These are phyloP conservation scores for Labyrinthula sp. DNA, from an alignment of 352 stramenopile genomes.

Conservation along the genomic window DNA sequence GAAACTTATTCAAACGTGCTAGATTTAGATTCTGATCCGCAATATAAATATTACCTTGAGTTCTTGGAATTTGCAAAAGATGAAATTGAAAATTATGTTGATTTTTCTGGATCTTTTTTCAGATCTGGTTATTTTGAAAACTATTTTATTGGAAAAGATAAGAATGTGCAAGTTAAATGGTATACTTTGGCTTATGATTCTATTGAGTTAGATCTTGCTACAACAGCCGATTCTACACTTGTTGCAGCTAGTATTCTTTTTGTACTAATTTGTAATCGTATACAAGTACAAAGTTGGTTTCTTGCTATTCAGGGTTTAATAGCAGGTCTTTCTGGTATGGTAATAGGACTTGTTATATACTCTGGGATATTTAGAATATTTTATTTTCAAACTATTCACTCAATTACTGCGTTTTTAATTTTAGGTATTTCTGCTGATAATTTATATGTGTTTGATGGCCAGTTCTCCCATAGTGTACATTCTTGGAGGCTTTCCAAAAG, in stretches of 20 bases:
- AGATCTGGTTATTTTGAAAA: slow-evolving; percentile 16
- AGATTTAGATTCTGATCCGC: slow-evolving; percentile 4
- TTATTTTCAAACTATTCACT: slow-evolving; percentile 41
- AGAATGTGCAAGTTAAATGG: slow-evolving; percentile 14
- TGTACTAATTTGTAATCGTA: slow-evolving; percentile 36
- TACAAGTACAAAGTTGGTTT: slow-evolving; percentile 38
- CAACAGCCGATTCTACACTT: slow-evolving; percentile 9
- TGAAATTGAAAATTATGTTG: not conserved
- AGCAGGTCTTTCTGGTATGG: slow-evolving; percentile 39
- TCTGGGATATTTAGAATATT: slow-evolving; percentile 39
- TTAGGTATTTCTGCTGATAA: slow-evolving; percentile 40
- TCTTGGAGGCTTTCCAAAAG: slow-evolving; percentile 39
- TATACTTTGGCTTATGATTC: not conserved
- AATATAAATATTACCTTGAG: slow-evolving; percentile 4
- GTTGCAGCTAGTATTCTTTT: slow-evolving; percentile 33
- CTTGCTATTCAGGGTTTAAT: slow-evolving; percentile 37
- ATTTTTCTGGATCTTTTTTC: not conserved
- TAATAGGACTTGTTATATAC: slow-evolving; percentile 40
- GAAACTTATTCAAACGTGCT: not conserved
- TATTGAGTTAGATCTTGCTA: slow-evolving; percentile 9
- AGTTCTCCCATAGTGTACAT: slow-evolving; percentile 33
- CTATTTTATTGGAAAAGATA: not conserved
- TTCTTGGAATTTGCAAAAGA: slow-evolving; percentile 9
- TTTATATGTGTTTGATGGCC: slow-evolving; percentile 43
- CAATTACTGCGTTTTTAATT: slow-evolving; percentile 40